Base-by-base conservation (phyloP, 2,329 filamentous ascomycete species). In the Didymella pinodella region DNA sequence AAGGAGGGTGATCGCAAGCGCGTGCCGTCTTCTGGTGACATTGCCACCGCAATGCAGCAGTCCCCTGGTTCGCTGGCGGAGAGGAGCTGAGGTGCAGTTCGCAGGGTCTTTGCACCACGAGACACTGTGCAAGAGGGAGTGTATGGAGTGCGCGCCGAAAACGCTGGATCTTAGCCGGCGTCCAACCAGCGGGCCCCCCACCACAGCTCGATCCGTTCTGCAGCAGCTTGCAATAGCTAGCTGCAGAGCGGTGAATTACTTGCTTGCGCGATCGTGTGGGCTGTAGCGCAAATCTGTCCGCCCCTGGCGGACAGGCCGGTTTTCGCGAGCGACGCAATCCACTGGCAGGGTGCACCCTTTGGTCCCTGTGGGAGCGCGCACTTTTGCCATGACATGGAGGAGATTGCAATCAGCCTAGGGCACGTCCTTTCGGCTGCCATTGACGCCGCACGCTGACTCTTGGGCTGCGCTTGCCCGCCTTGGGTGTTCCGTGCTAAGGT, bases 1-100 rank as follows among this genome's bases (percentile, higher is more conserved):
- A 64, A 64, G 66, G 65, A 63, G 46, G 62, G 48, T 45, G 59
- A 65, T 67, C 55, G 46, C 50, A 57, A 29, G 57, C 59, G 55
- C 57, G 50, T 50, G 56, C 64, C 58, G 57, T 58, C 47, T 59
- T 54, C 34, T 45, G 40, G 57, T 61, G 61, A 59, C 60, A 66
- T 58, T 48, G 63, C 63, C 63, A 59, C 62, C 45, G 57, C 56
- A 51, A 50, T 47, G 51, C 48, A 41, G 47, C 59, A n/a, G 14
- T 28, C 29, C 47, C 22, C 49, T 53, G 50, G 29, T 43, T 36
- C 38, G 46, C 48, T 36, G 31, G 28, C 26, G 20, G 54, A 41
- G 31, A 32, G 16, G 48, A 53, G 44, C 38, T 20, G 41, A 54
- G 40, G 12, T 50, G 47, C 34, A 46, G 32, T 46, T 53, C 34